Percentiles rank a stretch among this genome's conserved stretches.
These are phyloP conservation scores for Citrus trifoliata DNA, from an alignment of 345 rosid species.

Conservation along the genomic window DNA sequence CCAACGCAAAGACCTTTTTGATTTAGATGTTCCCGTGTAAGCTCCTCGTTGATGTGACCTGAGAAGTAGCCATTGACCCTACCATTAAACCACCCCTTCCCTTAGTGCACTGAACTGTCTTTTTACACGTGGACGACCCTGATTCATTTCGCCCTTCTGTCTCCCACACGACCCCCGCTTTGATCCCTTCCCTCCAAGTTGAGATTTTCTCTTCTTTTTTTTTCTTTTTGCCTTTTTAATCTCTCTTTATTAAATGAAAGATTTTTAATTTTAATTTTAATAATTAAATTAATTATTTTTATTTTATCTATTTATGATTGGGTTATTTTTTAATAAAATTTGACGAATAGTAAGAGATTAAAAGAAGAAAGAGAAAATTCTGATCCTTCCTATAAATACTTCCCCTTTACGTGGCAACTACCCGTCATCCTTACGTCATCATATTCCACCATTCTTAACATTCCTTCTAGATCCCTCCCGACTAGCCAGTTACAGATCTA, in stretches of 20 bases:
- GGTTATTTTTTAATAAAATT: too few species aligned
- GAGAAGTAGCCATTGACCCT: conserved; percentile 1
- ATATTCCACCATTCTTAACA: background rate
- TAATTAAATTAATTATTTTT: too few species aligned
- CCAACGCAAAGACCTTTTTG: background rate
- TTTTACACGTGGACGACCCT: conserved; percentile 19
- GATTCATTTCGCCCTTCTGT: conserved; percentile 23
- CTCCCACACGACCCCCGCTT: conserved; percentile 8
- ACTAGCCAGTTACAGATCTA: background rate
- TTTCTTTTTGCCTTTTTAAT: too few species aligned
- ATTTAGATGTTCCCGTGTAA: conserved; percentile 15
- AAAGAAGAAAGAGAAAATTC: too few species aligned
- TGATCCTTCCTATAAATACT: too few species aligned
- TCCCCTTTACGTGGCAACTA: conserved; percentile 4
- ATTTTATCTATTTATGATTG: too few species aligned
- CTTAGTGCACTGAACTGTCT: background rate
- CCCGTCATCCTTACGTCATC: conserved; percentile 9
- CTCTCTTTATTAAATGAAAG: too few species aligned
- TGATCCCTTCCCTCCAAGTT: conserved; percentile 12
- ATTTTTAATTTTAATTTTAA: too few species aligned
- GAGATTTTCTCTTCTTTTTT: too few species aligned
- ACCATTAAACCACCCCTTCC: conserved; percentile 25
- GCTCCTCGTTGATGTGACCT: conserved; percentile 23
- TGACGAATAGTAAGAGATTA: too few species aligned
- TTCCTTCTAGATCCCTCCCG: background rate